Conservation (phyloP, 129 eudicot species). For the Gnaphalium uliginosum region DNA sequence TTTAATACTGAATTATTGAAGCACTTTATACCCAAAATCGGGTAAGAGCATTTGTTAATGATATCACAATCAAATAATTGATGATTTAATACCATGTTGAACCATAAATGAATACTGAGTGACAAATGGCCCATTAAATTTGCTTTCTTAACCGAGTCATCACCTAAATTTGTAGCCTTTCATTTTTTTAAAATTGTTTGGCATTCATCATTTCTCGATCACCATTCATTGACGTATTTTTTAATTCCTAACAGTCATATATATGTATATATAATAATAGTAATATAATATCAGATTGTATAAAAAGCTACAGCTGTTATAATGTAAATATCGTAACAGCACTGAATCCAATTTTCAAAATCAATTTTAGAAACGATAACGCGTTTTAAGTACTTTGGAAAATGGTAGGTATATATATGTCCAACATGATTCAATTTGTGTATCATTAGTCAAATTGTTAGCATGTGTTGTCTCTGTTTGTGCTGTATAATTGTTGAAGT, state of each 20-base stretch:
- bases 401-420: background rate
- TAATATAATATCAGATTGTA: too few species aligned
- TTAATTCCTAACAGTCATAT: too few species aligned
- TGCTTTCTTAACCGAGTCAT: background rate
- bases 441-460: constrained; percentile 11
- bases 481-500: background rate
- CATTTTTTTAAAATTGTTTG: background rate
- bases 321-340: too few species aligned
- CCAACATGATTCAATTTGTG: background rate
- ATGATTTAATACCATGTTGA: background rate
- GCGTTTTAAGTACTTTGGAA: background rate
- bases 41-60: background rate
- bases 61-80: background rate
- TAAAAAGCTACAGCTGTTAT: too few species aligned
- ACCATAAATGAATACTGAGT: background rate
- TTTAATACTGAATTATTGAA: background rate
- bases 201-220: too few species aligned
- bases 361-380: too few species aligned
- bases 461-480: background rate
- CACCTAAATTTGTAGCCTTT: background rate
- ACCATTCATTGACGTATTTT: too few species aligned
- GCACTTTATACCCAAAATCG: background rate
- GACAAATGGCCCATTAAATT: background rate
- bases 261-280: too few species aligned
- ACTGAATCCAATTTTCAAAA: too few species aligned